Evolutionary conservation across 106 monocot species (phyloP).

Genomic region (Dendrobium officinale): DNA sequence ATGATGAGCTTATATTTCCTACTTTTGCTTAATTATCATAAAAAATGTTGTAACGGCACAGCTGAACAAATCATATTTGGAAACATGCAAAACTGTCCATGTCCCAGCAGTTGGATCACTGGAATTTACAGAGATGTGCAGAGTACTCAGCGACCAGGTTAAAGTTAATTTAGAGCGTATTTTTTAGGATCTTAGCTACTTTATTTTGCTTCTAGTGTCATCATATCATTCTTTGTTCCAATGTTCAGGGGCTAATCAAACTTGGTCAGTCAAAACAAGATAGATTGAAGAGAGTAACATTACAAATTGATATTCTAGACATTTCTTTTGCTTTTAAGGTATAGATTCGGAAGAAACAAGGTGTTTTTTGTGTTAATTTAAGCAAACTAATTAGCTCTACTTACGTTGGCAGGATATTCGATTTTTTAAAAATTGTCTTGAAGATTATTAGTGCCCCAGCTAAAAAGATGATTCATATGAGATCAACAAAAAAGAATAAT

Average conservation of each 20-base stretch:
- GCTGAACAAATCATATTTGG: conserved; percentile 71
- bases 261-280: conserved; percentile 61
- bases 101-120: conserved; percentile 52
- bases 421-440: conserved; percentile 42
- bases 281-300: conserved; percentile 46
- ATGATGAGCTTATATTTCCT: background rate
- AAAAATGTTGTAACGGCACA: conserved; percentile 20
- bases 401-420: conserved; percentile 24
- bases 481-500: too few species aligned
- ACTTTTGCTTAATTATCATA: background rate
- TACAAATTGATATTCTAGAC: conserved; percentile 58
- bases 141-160: conserved; percentile 82
- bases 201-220: background rate
- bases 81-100: conserved; percentile 63
- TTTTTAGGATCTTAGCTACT: background rate
- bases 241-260: conserved; percentile 64
- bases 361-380: background rate
- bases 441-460: conserved; percentile 1
- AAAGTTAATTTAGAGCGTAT: conserved; percentile 1
- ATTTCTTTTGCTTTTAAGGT: conserved; percentile 88
- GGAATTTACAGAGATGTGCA: conserved; percentile 82
- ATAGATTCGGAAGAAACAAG: background rate
- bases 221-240: background rate
- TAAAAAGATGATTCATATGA: background rate
- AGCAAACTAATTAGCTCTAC: background rate